A percentile compares a stretch with the other conserved stretches of the same genome.
phyloP scores from a whole-genome alignment of 2,329 filamentous ascomycete species.

The Ceratocystis smalleyi region DNA sequence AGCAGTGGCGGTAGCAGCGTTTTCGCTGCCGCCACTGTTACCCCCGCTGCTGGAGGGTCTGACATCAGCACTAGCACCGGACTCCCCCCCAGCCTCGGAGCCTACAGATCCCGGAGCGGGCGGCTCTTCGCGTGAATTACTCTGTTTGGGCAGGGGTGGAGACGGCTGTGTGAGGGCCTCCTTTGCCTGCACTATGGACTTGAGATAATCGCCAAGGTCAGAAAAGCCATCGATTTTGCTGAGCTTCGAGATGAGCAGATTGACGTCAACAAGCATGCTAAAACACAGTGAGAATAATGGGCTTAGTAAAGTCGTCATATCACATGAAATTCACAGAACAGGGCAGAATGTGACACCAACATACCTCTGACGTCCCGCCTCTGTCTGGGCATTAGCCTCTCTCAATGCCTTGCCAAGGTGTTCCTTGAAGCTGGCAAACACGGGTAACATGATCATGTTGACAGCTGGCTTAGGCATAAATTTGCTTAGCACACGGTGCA shows the following conservation, averaged over 20 bases:
- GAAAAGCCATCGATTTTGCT: constrained; percentile 66
- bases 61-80: not conserved
- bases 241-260: constrained; percentile 55
- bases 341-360: constrained; percentile 21
- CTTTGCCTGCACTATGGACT: constrained; percentile 49
- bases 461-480: constrained; percentile 65
- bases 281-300: not conserved
- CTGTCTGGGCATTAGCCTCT: constrained; percentile 48
- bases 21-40: not conserved
- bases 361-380: constrained; percentile 56
- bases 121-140: not conserved
- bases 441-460: constrained; percentile 68
- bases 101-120: not conserved
- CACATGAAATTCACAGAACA: not conserved
- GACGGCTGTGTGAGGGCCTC: constrained; percentile 24
- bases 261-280: constrained; percentile 63
- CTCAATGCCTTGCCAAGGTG: constrained; percentile 60
- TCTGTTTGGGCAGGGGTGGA: constrained; percentile 12
- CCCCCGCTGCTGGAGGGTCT: not conserved
- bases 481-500: constrained; percentile 71
- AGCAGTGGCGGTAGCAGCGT: not conserved
- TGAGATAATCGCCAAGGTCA: constrained; percentile 54
- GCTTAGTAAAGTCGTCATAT: constrained; percentile 9
- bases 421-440: constrained; percentile 67
- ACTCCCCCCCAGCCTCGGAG: not conserved